Evolutionary conservation across 2,329 filamentous ascomycete species (phyloP).

Genomic region (Exserohilum turcica): DNA sequence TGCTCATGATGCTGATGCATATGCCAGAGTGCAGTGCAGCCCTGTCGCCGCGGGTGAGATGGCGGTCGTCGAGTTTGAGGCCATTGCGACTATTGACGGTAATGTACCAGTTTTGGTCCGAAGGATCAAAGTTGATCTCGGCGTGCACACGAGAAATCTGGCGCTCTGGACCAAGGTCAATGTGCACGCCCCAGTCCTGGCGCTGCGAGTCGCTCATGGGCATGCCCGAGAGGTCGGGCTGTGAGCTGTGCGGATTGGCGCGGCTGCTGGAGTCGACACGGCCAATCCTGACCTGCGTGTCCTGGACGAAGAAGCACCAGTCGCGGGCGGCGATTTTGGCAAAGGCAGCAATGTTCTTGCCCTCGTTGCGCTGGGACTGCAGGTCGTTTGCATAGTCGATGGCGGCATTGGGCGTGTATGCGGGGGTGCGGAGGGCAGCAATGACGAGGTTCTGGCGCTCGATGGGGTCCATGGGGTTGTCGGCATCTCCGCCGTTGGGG

Average conservation of each 20-base stretch:
- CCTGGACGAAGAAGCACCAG: slow-evolving; percentile 84
- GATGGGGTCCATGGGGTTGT: slow-evolving; percentile 37
- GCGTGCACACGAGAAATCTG: slow-evolving; percentile 58
- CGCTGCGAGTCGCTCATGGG: slow-evolving; percentile 30
- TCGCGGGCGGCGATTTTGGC: slow-evolving; percentile 81
- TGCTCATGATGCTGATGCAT: slow-evolving; percentile 87
- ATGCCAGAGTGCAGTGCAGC: slow-evolving; percentile 79
- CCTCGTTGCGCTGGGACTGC: slow-evolving; percentile 51
- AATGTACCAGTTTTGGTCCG: slow-evolving; percentile 73
- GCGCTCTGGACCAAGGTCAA: slow-evolving; percentile 71
- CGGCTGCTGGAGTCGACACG: slow-evolving; percentile 52
- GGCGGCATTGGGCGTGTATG: slow-evolving; percentile 60
- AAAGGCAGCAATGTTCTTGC: slow-evolving; percentile 64
- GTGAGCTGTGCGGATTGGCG: slow-evolving; percentile 36
- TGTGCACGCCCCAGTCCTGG: slow-evolving; percentile 66
- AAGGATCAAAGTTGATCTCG: slow-evolving; percentile 54
- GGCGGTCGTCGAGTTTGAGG: slow-evolving; percentile 77
- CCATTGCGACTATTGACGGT: slow-evolving; percentile 90
- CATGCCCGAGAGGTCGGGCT: slow-evolving; percentile 31
- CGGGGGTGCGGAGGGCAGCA: slow-evolving; percentile 50
- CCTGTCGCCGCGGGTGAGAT: slow-evolving; percentile 69
- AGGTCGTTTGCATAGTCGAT: slow-evolving; percentile 62
- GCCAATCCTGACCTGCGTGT: slow-evolving; percentile 76
- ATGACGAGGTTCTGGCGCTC: slow-evolving; percentile 47
- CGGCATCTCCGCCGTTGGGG: slow-evolving; percentile 40